Conservation (phyloP, 2,329 filamentous ascomycete species). For the Talaromyces rugulosus region DNA sequence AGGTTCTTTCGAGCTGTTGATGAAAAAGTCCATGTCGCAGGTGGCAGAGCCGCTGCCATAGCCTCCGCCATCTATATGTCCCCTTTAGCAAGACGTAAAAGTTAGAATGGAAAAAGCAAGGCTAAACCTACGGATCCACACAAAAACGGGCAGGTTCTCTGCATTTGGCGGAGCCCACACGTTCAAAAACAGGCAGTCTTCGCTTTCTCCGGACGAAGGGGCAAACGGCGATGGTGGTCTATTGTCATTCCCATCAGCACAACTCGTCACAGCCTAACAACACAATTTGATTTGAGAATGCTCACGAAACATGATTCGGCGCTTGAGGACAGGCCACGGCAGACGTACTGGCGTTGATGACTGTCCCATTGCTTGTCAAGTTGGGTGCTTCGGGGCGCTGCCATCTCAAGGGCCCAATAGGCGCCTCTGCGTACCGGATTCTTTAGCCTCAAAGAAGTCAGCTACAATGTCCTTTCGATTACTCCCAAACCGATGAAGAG, state of each 20-base stretch:
- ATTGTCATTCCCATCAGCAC: background rate
- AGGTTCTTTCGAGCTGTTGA: conserved; percentile 43
- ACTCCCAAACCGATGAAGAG: too few species aligned
- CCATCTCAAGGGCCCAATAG: conserved; percentile 27
- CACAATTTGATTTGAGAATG: conserved; percentile 10
- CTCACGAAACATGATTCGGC: conserved; percentile 7
- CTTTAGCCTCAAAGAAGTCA: conserved; percentile 17
- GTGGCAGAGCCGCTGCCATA: conserved; percentile 35
- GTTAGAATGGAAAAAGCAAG: conserved; percentile 7
- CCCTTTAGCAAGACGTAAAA: background rate
- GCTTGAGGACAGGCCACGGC: conserved; percentile 29
- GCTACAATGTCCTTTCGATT: background rate
- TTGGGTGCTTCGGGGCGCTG: conserved; percentile 22
- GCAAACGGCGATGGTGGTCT: background rate
- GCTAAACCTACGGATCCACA: conserved; percentile 20
- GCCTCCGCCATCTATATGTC: conserved; percentile 22
- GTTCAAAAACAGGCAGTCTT: conserved; percentile 34
- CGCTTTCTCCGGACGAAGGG: background rate
- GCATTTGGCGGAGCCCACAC: conserved; percentile 26
- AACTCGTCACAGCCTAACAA: conserved; percentile 14
- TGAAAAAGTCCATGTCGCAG: conserved; percentile 33
- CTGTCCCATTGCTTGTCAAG: conserved; percentile 18
- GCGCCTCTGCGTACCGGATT: conserved; percentile 31
- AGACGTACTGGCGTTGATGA: conserved; percentile 20
- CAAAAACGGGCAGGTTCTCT: conserved; percentile 27